phyloP scores from a whole-genome alignment of 805 yeast genomes.

The Ogataea methylovora region DNA sequence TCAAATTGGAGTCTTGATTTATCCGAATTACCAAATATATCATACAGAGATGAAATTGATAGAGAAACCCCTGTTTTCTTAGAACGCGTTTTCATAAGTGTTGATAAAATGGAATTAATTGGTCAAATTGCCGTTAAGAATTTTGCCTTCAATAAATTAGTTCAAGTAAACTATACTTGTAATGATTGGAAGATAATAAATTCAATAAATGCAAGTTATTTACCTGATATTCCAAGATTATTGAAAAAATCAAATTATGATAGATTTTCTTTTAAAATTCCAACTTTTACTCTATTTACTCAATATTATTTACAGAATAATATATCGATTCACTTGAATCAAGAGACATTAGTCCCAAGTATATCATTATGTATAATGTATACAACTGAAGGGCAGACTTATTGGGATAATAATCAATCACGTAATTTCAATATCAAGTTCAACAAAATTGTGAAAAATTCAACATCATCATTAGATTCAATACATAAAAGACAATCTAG shows the following conservation, averaged over 20 bases:
- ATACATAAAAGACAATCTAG: slow-evolving; percentile 10
- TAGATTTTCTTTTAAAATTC: slow-evolving; percentile 61
- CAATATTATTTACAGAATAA: slow-evolving; percentile 11
- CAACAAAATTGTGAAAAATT: slow-evolving; percentile 1
- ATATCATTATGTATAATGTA: slow-evolving; percentile 49
- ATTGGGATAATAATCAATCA: slow-evolving; percentile 71
- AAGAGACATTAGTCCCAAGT: neutral
- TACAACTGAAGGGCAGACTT: slow-evolving; percentile 38
- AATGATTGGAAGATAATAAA: slow-evolving; percentile 74
- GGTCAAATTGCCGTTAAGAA: slow-evolving; percentile 81
- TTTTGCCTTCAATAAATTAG: slow-evolving; percentile 57
- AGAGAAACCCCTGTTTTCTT: slow-evolving; percentile 44
- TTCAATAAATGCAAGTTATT: slow-evolving; percentile 58
- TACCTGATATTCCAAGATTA: slow-evolving; percentile 44
- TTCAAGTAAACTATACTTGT: slow-evolving; percentile 65
- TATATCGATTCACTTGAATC: too few relatives aligned
- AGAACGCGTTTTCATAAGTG: slow-evolving; percentile 54
- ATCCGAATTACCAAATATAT: slow-evolving; percentile 34
- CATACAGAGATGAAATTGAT: slow-evolving; percentile 37
- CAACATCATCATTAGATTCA: neutral
- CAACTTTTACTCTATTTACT: slow-evolving; percentile 34
- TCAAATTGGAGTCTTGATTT: slow-evolving; percentile 37
- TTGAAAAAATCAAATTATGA: slow-evolving; percentile 51
- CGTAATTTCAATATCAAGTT: slow-evolving; percentile 50
- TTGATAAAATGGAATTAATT: slow-evolving; percentile 48